Base-by-base conservation (phyloP, 2,329 filamentous ascomycete species). In the Bipolaris zeicola region DNA sequence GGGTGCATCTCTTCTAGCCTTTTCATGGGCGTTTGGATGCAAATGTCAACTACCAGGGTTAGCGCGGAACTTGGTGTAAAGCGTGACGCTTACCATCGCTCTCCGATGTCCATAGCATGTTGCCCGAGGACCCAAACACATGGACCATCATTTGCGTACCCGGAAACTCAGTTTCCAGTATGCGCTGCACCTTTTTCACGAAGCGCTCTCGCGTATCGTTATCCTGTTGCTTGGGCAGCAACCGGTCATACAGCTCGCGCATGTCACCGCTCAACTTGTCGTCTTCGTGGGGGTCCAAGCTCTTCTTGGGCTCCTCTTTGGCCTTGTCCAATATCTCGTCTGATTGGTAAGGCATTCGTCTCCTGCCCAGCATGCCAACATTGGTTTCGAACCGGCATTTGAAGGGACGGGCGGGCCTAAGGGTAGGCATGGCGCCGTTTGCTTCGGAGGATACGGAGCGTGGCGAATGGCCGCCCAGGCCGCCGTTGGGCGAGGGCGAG, bases 91-190 rank as follows among this genome's bases (percentile, higher is more conserved):
- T 81, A 96, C 92, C 91, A 80, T 99, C 95, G 50, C 95, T 99
- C 72, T 97, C 92, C 76, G 92, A 93, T 33, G 94, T 96, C 77
- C 92, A 97, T 54, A 99, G 81, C 75, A 95, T 80, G 76, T 99
- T 99, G 45, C 95, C 95, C 4, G 95, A 98, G 5, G 95, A 98
- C n/a, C 95, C 95, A 83, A 99, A 99, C 14, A 98, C 87, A 74
- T 95, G 89, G 34, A 97, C 95, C 64, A 86, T 88, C 70, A 97
- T 97, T 59, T 96, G 85, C 69, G 92, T 89, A 1, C 90, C 92
- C 1, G 95, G 95, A 91, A 94, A 99, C 72, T 96, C 87, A 6
- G 90, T 85, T 69, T 96, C 95, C 73, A 99, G 87, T 38, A 98
- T 86, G 64, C 85, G 88, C 77, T 96, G 90, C 69, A 99, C 79